Base-by-base conservation (phyloP, 331 rosid species). In the Telfairia occidentalis region DNA sequence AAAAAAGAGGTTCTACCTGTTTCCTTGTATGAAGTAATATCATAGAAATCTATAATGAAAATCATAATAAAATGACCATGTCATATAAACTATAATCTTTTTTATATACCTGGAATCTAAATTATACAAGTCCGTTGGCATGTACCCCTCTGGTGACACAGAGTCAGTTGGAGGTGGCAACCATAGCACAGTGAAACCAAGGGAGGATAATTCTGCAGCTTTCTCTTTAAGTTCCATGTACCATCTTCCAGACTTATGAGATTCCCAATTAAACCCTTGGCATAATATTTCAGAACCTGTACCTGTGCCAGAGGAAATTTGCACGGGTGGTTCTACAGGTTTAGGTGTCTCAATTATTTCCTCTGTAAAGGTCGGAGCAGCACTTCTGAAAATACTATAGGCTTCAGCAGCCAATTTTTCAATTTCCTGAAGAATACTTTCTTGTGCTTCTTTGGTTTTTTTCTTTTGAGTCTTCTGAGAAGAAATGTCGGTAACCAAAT, bases 221-320 rank as follows among this genome's bases (percentile, higher is more conserved):
- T 86, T 90, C 78, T 85, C 87, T 87, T 89, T 79, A 79, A 95
- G 89, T 80, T 89, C 96, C 85, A 77, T 35, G 85, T 90, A 95
- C 97, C 99, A 95, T 85, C 83, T 87, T 79, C 99, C 87, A 73
- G 96, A 87, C 83, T 90, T 95, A 82, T 90, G 84, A 71, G 99
- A 95, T 84, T 95, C 99, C 99, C 99, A 95, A 35, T 95, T 95
- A 87, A 95, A 95, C 30, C 97, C 99, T 86, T 95, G 99, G 90
- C 97, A 92, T 76, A 95, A 40, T 83, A 95, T 86, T 86, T 95
- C 99, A 76, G 78, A 84, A 9, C 99, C 99, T 0, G 96, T 82
- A 79, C 99, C 97, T 8, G 92, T 92, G 77, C 97, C 99, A 0
- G 96, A 79, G 65, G 77, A 13, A 75, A 86, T 77, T 71, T 82